Conservation (phyloP, 1,284 basidiomycete species). For the Meripilus lineatus region DNA sequence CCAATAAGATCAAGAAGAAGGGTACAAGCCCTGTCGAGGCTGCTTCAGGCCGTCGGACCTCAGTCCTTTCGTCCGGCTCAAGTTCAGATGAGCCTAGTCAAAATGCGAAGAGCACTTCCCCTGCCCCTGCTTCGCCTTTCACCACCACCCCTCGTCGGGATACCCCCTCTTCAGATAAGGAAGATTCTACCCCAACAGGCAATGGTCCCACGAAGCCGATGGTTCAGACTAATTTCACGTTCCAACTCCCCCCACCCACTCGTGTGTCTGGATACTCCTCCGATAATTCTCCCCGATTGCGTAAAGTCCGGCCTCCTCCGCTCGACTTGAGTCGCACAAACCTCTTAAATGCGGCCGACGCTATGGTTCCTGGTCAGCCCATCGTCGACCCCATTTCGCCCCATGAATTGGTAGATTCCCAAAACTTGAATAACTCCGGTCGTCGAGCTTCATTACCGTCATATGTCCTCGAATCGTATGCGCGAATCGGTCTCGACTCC, state of each 20-base stretch:
- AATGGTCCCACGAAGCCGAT: no score
- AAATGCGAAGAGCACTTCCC: not conserved
- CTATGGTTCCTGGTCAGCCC: no score
- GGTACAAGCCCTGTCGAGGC: constrained; percentile 6
- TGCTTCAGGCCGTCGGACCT: constrained; percentile 10
- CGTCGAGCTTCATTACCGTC: constrained; percentile 15
- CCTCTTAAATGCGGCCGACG: no score
- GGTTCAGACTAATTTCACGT: no score
- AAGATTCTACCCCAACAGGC: no score
- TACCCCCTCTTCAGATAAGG: no score
- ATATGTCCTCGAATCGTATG: constrained; percentile 19
- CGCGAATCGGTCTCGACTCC: not conserved
- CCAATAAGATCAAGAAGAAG: constrained; percentile 46
- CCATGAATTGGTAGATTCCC: no score
- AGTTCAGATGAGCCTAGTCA: constrained; percentile 12
- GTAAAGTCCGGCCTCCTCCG: not conserved
- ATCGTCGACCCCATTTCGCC: constrained; percentile 4
- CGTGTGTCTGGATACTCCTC: no score
- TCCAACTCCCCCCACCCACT: no score
- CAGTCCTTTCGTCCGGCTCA: constrained; percentile 18
- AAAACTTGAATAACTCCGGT: no score
- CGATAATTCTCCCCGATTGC: not conserved
- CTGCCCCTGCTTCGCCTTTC: constrained; percentile 2
- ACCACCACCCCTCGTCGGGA: not conserved
- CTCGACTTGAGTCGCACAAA: not conserved